These are phyloP conservation scores for Reutealis trisperma DNA, from an alignment of 345 rosid species.

Conservation along the genomic window DNA sequence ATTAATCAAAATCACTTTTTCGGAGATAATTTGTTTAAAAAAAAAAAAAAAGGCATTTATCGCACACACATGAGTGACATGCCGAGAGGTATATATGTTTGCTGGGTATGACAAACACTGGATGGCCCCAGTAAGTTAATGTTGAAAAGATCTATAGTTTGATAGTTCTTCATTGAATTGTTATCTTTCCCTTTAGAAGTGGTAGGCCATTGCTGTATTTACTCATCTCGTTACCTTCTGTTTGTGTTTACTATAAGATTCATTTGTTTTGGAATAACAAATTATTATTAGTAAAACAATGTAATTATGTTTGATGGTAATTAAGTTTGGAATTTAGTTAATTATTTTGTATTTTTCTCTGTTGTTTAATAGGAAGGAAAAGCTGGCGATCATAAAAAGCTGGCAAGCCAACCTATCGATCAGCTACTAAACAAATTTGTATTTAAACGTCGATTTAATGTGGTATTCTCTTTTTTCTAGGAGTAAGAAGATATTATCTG, in stretches of 20 bases:
- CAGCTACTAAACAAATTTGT: slow-evolving; percentile 3
- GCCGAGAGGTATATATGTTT: not conserved
- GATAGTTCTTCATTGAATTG: slow-evolving; percentile 10
- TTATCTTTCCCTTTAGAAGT: not conserved
- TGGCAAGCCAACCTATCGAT: not conserved
- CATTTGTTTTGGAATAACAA: too few relatives aligned
- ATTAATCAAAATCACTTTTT: too few relatives aligned
- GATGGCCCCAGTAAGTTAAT: slow-evolving; percentile 5
- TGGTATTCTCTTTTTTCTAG: too few relatives aligned
- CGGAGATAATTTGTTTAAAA: not conserved
- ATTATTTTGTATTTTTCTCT: not conserved
- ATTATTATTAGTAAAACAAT: too few relatives aligned
- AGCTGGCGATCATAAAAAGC: not conserved
- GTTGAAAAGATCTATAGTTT: not conserved
- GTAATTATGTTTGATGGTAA: too few relatives aligned
- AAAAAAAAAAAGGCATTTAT: slow-evolving; percentile 32
- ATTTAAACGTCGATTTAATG: slow-evolving; percentile 8
- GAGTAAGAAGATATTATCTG: too few relatives aligned
- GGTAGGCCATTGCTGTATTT: not conserved
- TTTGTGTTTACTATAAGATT: too few relatives aligned
- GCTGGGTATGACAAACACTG: not conserved
- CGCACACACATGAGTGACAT: slow-evolving; percentile 39
- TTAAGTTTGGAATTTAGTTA: too few relatives aligned
- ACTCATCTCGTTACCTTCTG: not conserved
- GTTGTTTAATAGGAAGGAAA: not conserved